These are phyloP conservation scores for Yarrowia bubula DNA, from an alignment of 805 yeast genomes.

Conservation along the genomic window DNA sequence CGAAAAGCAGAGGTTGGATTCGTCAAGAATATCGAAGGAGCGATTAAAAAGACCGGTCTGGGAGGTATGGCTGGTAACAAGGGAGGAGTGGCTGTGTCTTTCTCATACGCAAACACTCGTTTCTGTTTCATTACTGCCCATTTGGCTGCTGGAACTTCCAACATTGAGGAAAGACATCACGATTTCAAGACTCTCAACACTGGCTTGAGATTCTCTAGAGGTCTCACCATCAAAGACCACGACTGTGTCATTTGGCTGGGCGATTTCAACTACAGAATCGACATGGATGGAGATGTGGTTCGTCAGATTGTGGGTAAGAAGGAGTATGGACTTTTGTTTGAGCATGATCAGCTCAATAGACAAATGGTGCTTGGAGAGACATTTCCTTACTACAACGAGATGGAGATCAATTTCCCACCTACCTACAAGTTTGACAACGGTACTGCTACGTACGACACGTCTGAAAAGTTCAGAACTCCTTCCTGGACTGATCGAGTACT, in stretches of 20 bases:
- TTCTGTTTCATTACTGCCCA: conserved; percentile 88
- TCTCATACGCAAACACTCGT: conserved; percentile 73
- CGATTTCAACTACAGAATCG: conserved; percentile 83
- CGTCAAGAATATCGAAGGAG: conserved; percentile 86
- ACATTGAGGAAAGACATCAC: conserved; percentile 77
- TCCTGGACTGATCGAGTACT: conserved; percentile 97
- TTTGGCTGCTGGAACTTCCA: conserved; percentile 86
- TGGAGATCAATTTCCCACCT: conserved; percentile 76
- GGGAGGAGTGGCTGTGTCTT: conserved; percentile 92
- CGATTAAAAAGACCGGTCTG: conserved; percentile 89
- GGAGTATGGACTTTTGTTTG: conserved; percentile 53
- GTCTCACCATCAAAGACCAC: conserved; percentile 73
- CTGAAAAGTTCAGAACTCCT: conserved; percentile 90
- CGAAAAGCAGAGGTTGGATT: conserved; percentile 55
- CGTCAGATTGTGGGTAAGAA: conserved; percentile 51
- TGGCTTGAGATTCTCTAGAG: conserved; percentile 77
- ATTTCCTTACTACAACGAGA: conserved; percentile 73
- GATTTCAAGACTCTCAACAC: conserved; percentile 75
- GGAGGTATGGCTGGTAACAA: conserved; percentile 98
- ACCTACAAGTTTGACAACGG: conserved; percentile 94
- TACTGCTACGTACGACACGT: conserved; percentile 74
- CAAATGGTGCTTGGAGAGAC: conserved; percentile 73
- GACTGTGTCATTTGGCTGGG: conserved; percentile 93
- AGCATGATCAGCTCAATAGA: conserved; percentile 71
- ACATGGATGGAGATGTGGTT: conserved; percentile 69